A percentile compares a stretch with the other conserved stretches of the same genome.
These are phyloP conservation scores for Phlebiopsis gigantea DNA, from an alignment of 768 basidiomycete species.

Conservation along the genomic window DNA sequence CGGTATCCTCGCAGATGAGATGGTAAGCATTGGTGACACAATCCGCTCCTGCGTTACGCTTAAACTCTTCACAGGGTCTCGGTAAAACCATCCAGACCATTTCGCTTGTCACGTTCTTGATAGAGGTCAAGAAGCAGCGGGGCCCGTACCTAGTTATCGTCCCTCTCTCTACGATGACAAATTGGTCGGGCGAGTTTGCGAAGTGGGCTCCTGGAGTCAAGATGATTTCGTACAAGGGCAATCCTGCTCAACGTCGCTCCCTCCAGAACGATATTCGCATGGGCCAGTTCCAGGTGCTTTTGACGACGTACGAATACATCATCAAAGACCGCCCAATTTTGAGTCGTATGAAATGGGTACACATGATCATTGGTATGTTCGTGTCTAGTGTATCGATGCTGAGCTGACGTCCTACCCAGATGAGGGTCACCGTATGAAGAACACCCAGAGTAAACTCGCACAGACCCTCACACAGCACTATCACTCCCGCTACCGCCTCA, in stretches of 20 bases:
- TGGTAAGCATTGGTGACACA: conserved; percentile 45
- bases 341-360: conserved; percentile 90
- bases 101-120: conserved; percentile 91
- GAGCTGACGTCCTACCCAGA: conserved; percentile 37
- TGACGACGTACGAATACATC: conserved; percentile 97
- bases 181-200: conserved; percentile 96
- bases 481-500: conserved; percentile 87
- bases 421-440: conserved; percentile 98
- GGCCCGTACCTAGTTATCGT: conserved; percentile 96
- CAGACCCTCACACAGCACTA: conserved; percentile 91
- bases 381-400: background rate
- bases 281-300: conserved; percentile 83
- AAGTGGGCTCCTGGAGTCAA: conserved; percentile 90
- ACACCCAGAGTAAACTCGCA: conserved; percentile 82
- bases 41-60: conserved; percentile 1
- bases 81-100: conserved; percentile 96
- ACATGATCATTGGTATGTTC: conserved; percentile 88
- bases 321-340: conserved; percentile 93
- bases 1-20: conserved; percentile 92
- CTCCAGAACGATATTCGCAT: conserved; percentile 73
- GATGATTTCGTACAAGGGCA: conserved; percentile 86
- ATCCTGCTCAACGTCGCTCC: conserved; percentile 66
- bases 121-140: conserved; percentile 81
- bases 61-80: conserved; percentile 58
- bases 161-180: conserved; percentile 93